These are phyloP conservation scores for Tremella mesenterica DNA, from an alignment of 768 basidiomycete genomes.

Conservation along the genomic window DNA sequence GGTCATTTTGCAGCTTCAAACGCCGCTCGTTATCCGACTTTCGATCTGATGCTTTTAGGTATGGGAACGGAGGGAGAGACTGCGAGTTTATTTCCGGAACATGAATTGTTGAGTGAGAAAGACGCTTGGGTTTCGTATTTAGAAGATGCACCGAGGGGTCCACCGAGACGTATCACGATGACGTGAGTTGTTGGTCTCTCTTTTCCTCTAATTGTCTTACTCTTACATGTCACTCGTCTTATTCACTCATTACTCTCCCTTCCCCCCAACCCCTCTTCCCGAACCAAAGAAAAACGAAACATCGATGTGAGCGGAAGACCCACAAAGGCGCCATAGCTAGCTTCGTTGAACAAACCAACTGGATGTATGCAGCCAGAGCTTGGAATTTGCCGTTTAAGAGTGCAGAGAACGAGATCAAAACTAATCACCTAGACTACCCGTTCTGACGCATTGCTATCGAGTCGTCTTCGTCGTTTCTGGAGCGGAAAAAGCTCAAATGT, in stretches of 20 bases:
- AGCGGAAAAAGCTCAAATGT: constrained; percentile 65
- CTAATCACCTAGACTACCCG: constrained; percentile 35
- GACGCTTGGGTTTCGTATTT: constrained; percentile 93
- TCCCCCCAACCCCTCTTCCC: too few relatives aligned
- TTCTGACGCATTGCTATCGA: constrained; percentile 50
- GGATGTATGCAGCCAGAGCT: too few relatives aligned
- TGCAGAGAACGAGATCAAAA: not conserved
- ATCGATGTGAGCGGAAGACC: too few relatives aligned
- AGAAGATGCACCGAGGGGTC: constrained; percentile 93
- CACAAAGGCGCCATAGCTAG: too few relatives aligned
- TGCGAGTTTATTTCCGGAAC: constrained; percentile 91
- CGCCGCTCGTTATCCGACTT: constrained; percentile 90
- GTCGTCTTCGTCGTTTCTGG: constrained; percentile 86
- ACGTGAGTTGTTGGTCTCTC: constrained; percentile 55
- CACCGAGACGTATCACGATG: constrained; percentile 77
- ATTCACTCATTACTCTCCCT: too few relatives aligned
- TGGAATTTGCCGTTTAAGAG: too few relatives aligned
- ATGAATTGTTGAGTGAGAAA: constrained; percentile 66
- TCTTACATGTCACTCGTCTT: too few relatives aligned
- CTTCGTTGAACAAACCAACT: too few relatives aligned
- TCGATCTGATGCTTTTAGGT: constrained; percentile 93
- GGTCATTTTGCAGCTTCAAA: constrained; percentile 84
- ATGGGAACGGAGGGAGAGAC: constrained; percentile 97
- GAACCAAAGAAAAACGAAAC: too few relatives aligned
- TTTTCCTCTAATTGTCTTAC: too few relatives aligned